phyloP scores from a whole-genome alignment of 2,329 filamentous ascomycete species.

The Aspergillus brasiliensis region DNA sequence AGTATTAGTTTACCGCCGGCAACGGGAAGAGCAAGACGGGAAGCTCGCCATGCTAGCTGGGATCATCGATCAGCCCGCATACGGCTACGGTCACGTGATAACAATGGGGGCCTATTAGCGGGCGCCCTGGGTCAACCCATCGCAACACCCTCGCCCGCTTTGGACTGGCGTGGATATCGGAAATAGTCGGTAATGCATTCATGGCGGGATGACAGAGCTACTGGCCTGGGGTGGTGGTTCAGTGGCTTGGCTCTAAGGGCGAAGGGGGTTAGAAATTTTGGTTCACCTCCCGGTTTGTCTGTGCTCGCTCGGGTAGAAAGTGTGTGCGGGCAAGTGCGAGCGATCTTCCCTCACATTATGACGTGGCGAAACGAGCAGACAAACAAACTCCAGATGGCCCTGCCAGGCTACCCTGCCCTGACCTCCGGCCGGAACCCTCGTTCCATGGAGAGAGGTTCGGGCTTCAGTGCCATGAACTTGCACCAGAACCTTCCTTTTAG shows the following conservation, averaged over 20 bases:
- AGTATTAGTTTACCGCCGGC: conserved; percentile 14
- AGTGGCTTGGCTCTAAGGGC: conserved; percentile 10
- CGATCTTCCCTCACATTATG: conserved; percentile 12
- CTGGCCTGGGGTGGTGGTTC: conserved; percentile 15
- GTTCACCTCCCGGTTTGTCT: conserved; percentile 15
- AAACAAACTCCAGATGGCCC: conserved; percentile 7
- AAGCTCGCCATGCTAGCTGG: conserved; percentile 18
- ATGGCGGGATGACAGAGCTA: conserved; percentile 15
- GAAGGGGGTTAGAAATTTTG: conserved; percentile 7
- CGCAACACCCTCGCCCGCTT: conserved; percentile 21
- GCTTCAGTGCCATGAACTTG: not conserved
- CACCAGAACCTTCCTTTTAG: not conserved
- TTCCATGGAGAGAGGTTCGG: not conserved
- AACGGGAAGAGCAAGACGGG: conserved; percentile 16
- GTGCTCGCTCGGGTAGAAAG: conserved; percentile 19
- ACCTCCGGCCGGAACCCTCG: not conserved
- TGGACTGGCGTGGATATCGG: conserved; percentile 15
- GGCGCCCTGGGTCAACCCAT: conserved; percentile 10
- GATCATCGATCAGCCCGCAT: conserved; percentile 31
- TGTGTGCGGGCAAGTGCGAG: conserved; percentile 12
- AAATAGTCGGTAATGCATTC: conserved; percentile 15
- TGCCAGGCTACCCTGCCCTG: conserved; percentile 3
- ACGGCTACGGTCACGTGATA: conserved; percentile 24
- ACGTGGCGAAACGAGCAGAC: conserved; percentile 23
- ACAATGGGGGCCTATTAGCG: conserved; percentile 17